These are phyloP conservation scores for Cladosporium austrohemisphaericum DNA, from an alignment of 2,329 filamentous ascomycete species.

Conservation along the genomic window DNA sequence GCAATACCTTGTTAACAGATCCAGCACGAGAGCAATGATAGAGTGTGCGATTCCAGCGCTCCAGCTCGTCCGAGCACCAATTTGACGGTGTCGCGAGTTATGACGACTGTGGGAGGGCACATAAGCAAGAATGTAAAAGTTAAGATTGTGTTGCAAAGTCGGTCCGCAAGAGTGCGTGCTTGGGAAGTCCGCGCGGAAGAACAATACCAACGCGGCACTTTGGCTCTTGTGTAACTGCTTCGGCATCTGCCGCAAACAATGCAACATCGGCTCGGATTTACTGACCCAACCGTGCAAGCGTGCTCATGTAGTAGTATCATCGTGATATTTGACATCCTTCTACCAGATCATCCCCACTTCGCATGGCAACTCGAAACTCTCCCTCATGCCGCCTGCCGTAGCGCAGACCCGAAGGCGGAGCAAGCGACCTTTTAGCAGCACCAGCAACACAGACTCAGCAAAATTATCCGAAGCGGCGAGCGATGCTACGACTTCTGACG, in stretches of 20 bases:
- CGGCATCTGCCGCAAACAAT: constrained; percentile 13
- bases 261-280: not conserved
- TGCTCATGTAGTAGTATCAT: not conserved
- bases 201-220: constrained; percentile 30
- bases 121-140: constrained; percentile 19
- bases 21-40: too few relatives aligned
- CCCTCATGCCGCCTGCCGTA: constrained; percentile 18
- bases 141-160: not conserved
- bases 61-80: constrained; percentile 23
- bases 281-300: not conserved
- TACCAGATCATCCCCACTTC: not conserved
- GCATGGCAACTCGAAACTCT: not conserved
- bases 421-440: constrained; percentile 18
- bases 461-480: constrained; percentile 10
- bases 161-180: not conserved
- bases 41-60: too few relatives aligned
- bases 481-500: constrained; percentile 10
- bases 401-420: constrained; percentile 19
- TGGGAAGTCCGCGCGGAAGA: constrained; percentile 25
- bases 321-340: not conserved
- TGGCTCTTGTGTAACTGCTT: constrained; percentile 18
- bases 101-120: constrained; percentile 29
- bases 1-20: too few relatives aligned
- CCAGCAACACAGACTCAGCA: constrained; percentile 15
- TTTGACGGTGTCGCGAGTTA: constrained; percentile 27